phyloP scores from a whole-genome alignment of 1,284 basidiomycete species.

The Pseudozyma sp. region DNA sequence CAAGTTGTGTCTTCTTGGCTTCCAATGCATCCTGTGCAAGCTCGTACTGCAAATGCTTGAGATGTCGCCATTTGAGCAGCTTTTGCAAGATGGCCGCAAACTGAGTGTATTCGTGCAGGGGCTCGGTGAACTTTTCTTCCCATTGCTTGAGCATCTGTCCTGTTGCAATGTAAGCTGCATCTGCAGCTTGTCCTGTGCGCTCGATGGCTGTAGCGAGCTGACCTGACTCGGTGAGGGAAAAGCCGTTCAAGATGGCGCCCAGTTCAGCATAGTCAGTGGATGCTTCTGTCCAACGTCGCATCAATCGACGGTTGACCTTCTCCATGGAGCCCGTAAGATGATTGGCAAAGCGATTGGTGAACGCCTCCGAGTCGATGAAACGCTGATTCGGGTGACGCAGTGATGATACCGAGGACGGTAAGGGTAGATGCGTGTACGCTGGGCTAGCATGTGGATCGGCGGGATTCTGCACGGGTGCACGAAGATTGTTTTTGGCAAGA shows the following conservation, averaged over 20 bases:
- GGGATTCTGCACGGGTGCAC: slow-evolving; percentile 93
- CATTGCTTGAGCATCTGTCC: slow-evolving; percentile 71
- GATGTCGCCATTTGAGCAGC: slow-evolving; percentile 91
- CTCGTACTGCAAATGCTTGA: slow-evolving; percentile 98
- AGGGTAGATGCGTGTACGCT: slow-evolving; percentile 86
- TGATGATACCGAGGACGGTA: slow-evolving; percentile 75
- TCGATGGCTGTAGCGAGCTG: slow-evolving; percentile 83
- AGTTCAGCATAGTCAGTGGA: slow-evolving; percentile 93
- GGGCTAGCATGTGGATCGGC: slow-evolving; percentile 80
- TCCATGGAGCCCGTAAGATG: slow-evolving; percentile 93
- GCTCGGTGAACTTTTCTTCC: slow-evolving; percentile 88
- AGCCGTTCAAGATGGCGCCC: slow-evolving; percentile 94
- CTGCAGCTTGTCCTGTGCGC: slow-evolving; percentile 93
- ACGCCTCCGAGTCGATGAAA: slow-evolving; percentile 94
- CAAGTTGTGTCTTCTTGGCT: slow-evolving; percentile 84
- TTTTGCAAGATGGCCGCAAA: slow-evolving; percentile 95
- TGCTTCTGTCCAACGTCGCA: slow-evolving; percentile 94
- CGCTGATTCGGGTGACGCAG: slow-evolving; percentile 71
- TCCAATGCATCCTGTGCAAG: slow-evolving; percentile 93
- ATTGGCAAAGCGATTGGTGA: slow-evolving; percentile 94
- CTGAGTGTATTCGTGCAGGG: slow-evolving; percentile 93
- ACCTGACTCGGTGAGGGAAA: slow-evolving; percentile 85
- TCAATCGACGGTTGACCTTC: slow-evolving; percentile 88
- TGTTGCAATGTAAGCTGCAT: slow-evolving; percentile 92
- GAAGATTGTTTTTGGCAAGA: slow-evolving; percentile 93